A percentile compares a stretch with the other conserved stretches of the same genome.
phyloP scores from a whole-genome alignment of 305 asterid genomes.

The Fraxinus floribunda region DNA sequence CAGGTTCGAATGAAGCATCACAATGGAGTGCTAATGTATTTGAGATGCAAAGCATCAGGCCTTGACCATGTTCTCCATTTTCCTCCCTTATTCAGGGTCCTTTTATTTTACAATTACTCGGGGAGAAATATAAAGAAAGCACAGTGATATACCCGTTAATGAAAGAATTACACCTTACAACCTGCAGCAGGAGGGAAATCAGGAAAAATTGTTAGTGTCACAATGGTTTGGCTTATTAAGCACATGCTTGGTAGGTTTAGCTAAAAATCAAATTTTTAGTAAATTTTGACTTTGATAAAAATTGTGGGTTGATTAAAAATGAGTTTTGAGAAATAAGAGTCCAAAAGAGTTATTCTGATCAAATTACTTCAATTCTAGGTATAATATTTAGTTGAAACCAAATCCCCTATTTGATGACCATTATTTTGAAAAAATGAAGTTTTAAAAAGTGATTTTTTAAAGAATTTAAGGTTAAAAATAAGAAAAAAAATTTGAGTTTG shows the following conservation, averaged over 20 bases:
- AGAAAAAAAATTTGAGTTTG: not conserved
- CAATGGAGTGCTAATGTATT: not conserved
- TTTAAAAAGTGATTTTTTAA: too few relatives aligned
- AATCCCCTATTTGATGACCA: not conserved
- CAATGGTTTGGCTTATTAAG: not conserved
- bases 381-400: not conserved
- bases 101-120: constrained; percentile 30
- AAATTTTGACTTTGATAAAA: not conserved
- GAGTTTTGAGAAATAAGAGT: not conserved
- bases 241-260: not conserved
- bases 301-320: too few relatives aligned
- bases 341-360: not conserved
- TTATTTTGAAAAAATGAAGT: not conserved
- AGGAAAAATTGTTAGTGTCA: constrained; percentile 7
- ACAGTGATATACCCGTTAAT: constrained; percentile 28
- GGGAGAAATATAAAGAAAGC: constrained; percentile 27
- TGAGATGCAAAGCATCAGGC: not conserved
- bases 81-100: constrained; percentile 2
- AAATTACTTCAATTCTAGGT: not conserved
- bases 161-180: constrained; percentile 49
- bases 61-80: constrained; percentile 20
- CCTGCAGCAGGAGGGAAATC: constrained; percentile 27
- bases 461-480: not conserved
- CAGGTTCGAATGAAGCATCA: not conserved
- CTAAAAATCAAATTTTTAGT: not conserved